Evolutionary conservation across 352 stramenopile genomes (phyloP).

Genomic region (Phytophthora aleatoria): DNA sequence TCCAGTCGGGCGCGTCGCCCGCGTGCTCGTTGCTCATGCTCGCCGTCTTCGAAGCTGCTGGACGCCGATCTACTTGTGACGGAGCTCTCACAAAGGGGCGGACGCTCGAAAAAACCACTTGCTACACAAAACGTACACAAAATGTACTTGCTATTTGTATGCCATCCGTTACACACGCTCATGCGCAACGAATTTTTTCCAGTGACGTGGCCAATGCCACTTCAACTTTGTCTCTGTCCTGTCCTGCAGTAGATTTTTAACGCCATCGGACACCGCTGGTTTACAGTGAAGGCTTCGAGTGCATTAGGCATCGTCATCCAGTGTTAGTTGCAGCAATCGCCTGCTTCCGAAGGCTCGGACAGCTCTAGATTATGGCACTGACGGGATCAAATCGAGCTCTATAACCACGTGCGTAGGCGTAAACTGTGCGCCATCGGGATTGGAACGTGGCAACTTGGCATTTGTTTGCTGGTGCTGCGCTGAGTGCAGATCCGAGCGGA

Average conservation of each 20-base stretch:
- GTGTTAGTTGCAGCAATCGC: neutral
- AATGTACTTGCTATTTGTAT: constrained; percentile 22
- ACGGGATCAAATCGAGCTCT: neutral
- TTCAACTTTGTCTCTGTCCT: constrained; percentile 13
- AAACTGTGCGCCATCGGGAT: constrained; percentile 6
- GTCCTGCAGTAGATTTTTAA: constrained; percentile 7
- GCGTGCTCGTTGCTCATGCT: constrained; percentile 40
- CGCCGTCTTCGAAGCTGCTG: constrained; percentile 14
- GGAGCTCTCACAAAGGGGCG: constrained; percentile 16
- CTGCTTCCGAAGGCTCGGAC: constrained; percentile 4
- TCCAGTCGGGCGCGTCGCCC: constrained; percentile 53
- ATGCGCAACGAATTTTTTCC: constrained; percentile 9
- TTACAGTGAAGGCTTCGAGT: neutral
- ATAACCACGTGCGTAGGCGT: neutral
- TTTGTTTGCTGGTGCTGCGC: neutral
- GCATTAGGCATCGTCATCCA: neutral
- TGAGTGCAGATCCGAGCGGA: constrained; percentile 7
- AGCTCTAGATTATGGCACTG: neutral
- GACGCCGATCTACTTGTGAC: constrained; percentile 36
- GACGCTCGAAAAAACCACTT: constrained; percentile 16
- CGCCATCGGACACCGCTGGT: neutral
- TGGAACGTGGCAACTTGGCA: constrained; percentile 1
- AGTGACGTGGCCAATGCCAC: constrained; percentile 29
- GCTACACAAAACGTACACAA: constrained; percentile 27
- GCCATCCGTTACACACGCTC: constrained; percentile 23